phyloP scores from a whole-genome alignment of 371 early-diverging fungal genomes.

The Fennellomyces sp. region DNA sequence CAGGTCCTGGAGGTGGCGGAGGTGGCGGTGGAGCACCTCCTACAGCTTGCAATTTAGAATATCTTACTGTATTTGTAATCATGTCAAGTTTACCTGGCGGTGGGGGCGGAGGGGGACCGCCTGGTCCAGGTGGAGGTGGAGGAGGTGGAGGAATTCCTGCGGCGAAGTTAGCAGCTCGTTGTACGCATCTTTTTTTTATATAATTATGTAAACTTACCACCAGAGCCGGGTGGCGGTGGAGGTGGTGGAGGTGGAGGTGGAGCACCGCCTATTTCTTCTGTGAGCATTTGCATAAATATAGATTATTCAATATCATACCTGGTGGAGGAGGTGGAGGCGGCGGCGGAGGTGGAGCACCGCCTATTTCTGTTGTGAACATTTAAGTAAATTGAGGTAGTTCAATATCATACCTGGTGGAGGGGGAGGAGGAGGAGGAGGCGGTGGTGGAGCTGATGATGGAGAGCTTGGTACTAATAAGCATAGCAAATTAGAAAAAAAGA shows the following conservation, averaged over 20 bases:
- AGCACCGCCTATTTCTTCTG: not conserved
- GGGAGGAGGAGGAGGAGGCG: slow-evolving; percentile 11
- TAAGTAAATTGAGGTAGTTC: not conserved
- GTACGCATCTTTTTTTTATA: too few species aligned
- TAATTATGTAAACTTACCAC: slow-evolving; percentile 1
- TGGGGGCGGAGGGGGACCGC: slow-evolving; percentile 14
- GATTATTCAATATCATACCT: slow-evolving; percentile 1
- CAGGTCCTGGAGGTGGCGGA: slow-evolving; percentile 11
- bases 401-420: slow-evolving; percentile 4
- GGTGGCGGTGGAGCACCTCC: slow-evolving; percentile 12
- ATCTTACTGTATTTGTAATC: not conserved
- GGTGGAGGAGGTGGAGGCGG: slow-evolving; percentile 19
- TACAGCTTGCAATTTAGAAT: not conserved
- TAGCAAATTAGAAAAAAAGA: not conserved
- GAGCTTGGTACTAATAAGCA: not conserved
- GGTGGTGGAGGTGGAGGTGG: slow-evolving; percentile 19
- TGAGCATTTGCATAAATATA: not conserved
- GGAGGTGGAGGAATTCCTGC: slow-evolving; percentile 20
- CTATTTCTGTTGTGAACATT: not conserved
- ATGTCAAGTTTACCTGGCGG: slow-evolving; percentile 8
- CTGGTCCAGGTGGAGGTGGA: slow-evolving; percentile 13
- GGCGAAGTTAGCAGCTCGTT: too few species aligned
- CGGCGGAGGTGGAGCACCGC: slow-evolving; percentile 15
- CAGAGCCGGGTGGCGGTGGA: not conserved
- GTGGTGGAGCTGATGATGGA: slow-evolving; percentile 18